Base-by-base conservation (phyloP, 2,329 filamentous ascomycete genomes). In the Fonsecaea pedrosoi region DNA sequence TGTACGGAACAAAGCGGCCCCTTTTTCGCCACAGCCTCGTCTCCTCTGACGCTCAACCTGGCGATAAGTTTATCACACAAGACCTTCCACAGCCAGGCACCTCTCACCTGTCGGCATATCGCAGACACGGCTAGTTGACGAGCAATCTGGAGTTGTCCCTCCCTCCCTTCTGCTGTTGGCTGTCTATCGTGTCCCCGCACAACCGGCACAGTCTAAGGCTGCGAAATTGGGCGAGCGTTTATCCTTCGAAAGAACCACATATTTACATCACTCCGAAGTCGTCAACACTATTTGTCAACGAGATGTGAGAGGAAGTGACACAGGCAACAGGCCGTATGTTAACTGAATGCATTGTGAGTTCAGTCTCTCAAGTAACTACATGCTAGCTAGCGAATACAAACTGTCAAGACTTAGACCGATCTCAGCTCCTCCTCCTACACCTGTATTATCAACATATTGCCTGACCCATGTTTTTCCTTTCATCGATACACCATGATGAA, bases 401-500 rank as follows among this genome's bases (percentile, higher is more conserved):
- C 55, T 54, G 34, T 57, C 42, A 38, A 37, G 53, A 60, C 60
- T 62, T 66, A 54, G 25, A 48, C 34, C 15, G 13, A 32, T 5
- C 50, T 56, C 60, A 66, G 57, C 61, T 66, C 58, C 58, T 53
- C 15, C 35, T 60, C 54, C 40, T 18, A 54, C 37, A 59, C 56
- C 63, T 69, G 50, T 18, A 30, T 64, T 58, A 64, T 66, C 50
- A 50, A 69, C 55, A 62, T 60, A 58, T 58, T 59, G 32, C 50
- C 56, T 45, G 42, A 25, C 8, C 53, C 55, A 67, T 69, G 57
- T 64, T 61, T 25, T 25, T 25, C 18, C 53, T n/a, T 53, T 54
- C 55, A 64, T 61, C 60, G 40, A 69, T 69, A 57, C 67, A 64
- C 55, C 30, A 53, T 21, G 63, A 64, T 32, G 60, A 37, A 69